These are phyloP conservation scores for Onygenales sp. DNA, from an alignment of 2,329 filamentous ascomycete species.

Conservation along the genomic window DNA sequence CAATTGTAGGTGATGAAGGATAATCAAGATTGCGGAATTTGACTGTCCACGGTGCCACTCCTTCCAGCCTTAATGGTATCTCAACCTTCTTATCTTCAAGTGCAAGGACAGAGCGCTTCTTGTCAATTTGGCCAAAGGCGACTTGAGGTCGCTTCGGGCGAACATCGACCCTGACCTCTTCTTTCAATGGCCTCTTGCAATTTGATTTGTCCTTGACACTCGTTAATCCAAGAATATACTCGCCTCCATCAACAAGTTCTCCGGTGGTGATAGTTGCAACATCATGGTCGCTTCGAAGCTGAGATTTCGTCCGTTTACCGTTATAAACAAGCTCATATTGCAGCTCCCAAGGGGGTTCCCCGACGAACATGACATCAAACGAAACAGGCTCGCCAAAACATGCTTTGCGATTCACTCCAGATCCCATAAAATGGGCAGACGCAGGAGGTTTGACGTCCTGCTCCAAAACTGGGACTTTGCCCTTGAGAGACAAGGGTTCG, in stretches of 20 bases:
- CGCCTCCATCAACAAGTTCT: slow-evolving; percentile 67
- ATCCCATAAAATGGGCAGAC: slow-evolving; percentile 58
- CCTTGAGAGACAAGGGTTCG: slow-evolving; percentile 51
- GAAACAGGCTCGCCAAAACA: slow-evolving; percentile 77
- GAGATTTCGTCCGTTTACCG: slow-evolving; percentile 67
- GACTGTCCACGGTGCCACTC: slow-evolving; percentile 75
- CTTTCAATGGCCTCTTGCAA: slow-evolving; percentile 77
- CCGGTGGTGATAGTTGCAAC: slow-evolving; percentile 66
- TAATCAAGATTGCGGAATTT: slow-evolving; percentile 61
- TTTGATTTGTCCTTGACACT: slow-evolving; percentile 78
- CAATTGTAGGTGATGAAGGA: slow-evolving; percentile 36
- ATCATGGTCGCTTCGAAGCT: slow-evolving; percentile 53
- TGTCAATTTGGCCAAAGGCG: slow-evolving; percentile 76
- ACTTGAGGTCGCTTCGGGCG: slow-evolving; percentile 80
- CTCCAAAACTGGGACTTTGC: slow-evolving; percentile 57
- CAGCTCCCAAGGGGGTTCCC: slow-evolving; percentile 77
- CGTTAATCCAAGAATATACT: slow-evolving; percentile 78
- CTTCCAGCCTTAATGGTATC: slow-evolving; percentile 75
- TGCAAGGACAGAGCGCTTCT: slow-evolving; percentile 62
- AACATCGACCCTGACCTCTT: slow-evolving; percentile 76
- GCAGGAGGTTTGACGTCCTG: slow-evolving; percentile 92
- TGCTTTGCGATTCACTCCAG: slow-evolving; percentile 48
- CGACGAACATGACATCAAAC: slow-evolving; percentile 64
- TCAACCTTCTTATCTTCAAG: slow-evolving; percentile 66
- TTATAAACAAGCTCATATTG: slow-evolving; percentile 92